A percentile compares a stretch with the other conserved stretches of the same genome.
These are phyloP conservation scores for Pyrus bretschneideri DNA, from an alignment of 306 rosid species.

Conservation along the genomic window DNA sequence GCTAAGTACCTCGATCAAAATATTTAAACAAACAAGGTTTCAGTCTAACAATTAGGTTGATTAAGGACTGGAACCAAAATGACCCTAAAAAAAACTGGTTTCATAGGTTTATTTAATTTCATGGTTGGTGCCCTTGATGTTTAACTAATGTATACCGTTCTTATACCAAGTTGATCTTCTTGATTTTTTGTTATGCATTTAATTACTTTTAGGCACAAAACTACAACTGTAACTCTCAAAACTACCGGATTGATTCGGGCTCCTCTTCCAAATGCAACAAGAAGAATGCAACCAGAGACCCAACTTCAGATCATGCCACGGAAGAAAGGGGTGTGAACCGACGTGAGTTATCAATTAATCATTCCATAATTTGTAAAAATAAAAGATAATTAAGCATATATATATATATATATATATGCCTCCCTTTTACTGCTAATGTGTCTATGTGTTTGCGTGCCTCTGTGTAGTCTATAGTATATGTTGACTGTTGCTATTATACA, in stretches of 20 bases:
- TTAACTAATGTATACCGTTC: background rate
- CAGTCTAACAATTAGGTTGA: too few relatives aligned
- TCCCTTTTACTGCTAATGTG: background rate
- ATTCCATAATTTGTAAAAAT: background rate
- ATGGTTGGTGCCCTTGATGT: background rate
- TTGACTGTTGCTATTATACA: background rate
- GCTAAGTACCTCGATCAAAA: too few relatives aligned
- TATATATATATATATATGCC: background rate
- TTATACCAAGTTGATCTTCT: background rate
- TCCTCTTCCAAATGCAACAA: constrained; percentile 74
- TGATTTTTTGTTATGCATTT: background rate
- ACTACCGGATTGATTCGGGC: constrained; percentile 59
- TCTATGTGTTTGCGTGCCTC: background rate
- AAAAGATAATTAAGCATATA: background rate
- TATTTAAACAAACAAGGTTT: too few relatives aligned
- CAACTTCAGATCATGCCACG: constrained; percentile 27
- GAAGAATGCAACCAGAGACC: constrained; percentile 64
- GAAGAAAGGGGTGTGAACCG: constrained; percentile 71
- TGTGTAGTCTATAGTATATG: background rate
- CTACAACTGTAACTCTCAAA: constrained; percentile 34
- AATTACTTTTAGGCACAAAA: constrained; percentile 35
- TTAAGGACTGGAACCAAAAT: too few relatives aligned
- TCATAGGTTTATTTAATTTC: background rate
- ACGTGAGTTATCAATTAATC: constrained; percentile 43
- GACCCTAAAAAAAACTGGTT: background rate